A percentile compares a stretch with the other conserved stretches of the same genome.
Conservation (phyloP, 2,329 filamentous ascomycete species). For the Didymella arachidicola region DNA sequence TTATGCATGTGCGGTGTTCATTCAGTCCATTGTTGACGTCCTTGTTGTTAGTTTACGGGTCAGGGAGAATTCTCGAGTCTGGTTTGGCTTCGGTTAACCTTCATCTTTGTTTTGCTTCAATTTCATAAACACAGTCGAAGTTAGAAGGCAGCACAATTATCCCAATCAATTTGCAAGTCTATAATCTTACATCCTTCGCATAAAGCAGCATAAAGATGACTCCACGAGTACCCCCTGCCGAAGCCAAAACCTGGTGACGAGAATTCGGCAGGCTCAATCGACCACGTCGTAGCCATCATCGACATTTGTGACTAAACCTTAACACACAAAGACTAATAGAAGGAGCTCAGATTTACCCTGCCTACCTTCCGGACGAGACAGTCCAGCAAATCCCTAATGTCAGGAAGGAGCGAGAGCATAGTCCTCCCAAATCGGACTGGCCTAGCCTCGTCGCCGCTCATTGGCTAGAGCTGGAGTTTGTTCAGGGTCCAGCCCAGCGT, state of each 20-base stretch:
- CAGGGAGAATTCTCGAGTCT: not conserved
- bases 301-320: not conserved
- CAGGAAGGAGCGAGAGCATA: not conserved
- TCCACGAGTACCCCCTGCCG: not conserved
- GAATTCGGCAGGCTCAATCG: not conserved
- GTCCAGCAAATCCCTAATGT: not conserved
- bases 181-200: not conserved
- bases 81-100: not conserved
- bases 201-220: too few species aligned
- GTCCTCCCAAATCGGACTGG: constrained; percentile 2
- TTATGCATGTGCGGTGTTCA: constrained; percentile 35
- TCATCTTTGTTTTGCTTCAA: not conserved
- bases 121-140: not conserved
- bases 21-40: not conserved
- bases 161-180: not conserved
- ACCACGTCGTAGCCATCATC: not conserved
- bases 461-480: not conserved
- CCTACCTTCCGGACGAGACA: not conserved
- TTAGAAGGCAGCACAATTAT: not conserved
- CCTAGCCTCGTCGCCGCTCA: not conserved
- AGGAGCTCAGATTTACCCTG: not conserved
- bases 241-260: not conserved
- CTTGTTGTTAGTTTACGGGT: not conserved
- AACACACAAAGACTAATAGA: not conserved
- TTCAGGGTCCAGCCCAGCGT: constrained; percentile 6